Evolutionary conservation across 495 filamentous ascomycete genomes (phyloP).

Genomic region (Penicillium tannophilum): DNA sequence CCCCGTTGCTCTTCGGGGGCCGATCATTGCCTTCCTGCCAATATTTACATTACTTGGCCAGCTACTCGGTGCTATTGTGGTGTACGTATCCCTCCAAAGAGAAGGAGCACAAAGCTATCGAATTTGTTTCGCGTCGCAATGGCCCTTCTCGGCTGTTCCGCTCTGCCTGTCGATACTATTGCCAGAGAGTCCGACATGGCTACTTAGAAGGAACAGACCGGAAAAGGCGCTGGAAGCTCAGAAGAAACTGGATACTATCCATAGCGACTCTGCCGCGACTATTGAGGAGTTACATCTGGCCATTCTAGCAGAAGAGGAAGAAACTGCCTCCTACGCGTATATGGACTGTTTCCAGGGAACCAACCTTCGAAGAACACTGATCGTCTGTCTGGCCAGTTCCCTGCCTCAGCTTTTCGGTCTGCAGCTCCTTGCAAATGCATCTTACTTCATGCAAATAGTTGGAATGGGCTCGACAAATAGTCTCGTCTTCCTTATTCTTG

Average conservation of each 20-base stretch:
- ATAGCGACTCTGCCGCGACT: conserved; percentile 15
- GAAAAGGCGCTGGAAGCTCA: conserved; percentile 21
- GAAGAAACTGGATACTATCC: conserved; percentile 17
- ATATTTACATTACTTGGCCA: conserved; percentile 50
- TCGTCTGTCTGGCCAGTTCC: conserved; percentile 42
- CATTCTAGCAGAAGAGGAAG: conserved; percentile 29
- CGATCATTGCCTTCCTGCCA: conserved; percentile 46
- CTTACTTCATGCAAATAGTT: conserved; percentile 39
- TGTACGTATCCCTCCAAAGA: conserved; percentile 29
- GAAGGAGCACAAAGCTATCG: conserved; percentile 23
- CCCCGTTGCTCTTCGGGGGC: conserved; percentile 42
- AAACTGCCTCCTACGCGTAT: conserved; percentile 28
- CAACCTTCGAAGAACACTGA: conserved; percentile 48
- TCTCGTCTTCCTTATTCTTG: conserved; percentile 35
- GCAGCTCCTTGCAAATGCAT: conserved; percentile 32
- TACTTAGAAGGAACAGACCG: conserved; percentile 14
- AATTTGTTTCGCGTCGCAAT: conserved; percentile 35
- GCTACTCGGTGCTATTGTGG: conserved; percentile 44
- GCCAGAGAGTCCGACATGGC: conserved; percentile 28
- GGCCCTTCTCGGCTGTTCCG: conserved; percentile 33
- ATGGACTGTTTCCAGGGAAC: conserved; percentile 48
- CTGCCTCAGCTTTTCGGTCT: conserved; percentile 38
- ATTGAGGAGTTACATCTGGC: conserved; percentile 26
- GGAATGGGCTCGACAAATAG: conserved; percentile 35
- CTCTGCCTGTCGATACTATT: conserved; percentile 19